Evolutionary conservation across 306 rosid genomes (phyloP).

Genomic region (Trifolium fragiferum): DNA sequence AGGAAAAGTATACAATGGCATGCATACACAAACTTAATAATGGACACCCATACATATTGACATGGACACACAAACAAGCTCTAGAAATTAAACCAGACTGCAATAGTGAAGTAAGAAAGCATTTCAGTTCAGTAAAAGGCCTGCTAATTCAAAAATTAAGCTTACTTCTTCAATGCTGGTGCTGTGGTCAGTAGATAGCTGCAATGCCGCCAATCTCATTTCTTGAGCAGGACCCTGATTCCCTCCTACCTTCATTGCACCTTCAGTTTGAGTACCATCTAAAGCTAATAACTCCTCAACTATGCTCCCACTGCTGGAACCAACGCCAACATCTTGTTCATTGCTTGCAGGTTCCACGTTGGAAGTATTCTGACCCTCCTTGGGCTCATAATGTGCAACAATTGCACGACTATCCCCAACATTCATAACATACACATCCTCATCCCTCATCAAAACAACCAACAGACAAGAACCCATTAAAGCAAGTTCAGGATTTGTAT

Average conservation of each 20-base stretch:
- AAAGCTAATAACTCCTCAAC: slow-evolving; percentile 61
- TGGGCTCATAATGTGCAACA: slow-evolving; percentile 77
- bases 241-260: slow-evolving; percentile 41
- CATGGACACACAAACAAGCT: slow-evolving; percentile 14
- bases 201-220: slow-evolving; percentile 75
- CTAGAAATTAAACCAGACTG: not conserved
- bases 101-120: slow-evolving; percentile 33
- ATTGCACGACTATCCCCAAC: slow-evolving; percentile 97
- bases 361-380: slow-evolving; percentile 59
- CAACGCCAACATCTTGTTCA: slow-evolving; percentile 42
- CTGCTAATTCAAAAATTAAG: slow-evolving; percentile 26
- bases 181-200: slow-evolving; percentile 93
- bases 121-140: slow-evolving; percentile 29
- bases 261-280: slow-evolving; percentile 50
- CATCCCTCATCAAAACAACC: slow-evolving; percentile 88
- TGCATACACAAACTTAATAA: slow-evolving; percentile 1
- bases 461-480: slow-evolving; percentile 91
- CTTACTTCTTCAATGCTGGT: slow-evolving; percentile 89
- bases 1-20: not conserved
- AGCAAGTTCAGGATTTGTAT: slow-evolving; percentile 85
- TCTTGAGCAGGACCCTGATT: slow-evolving; percentile 53
- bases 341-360: slow-evolving; percentile 42
- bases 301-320: slow-evolving; percentile 59
- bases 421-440: slow-evolving; percentile 95
- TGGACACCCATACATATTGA: slow-evolving; percentile 13